These are phyloP conservation scores for Vitis hybrid DNA, from an alignment of 177 flowering plant species.

Conservation along the genomic window DNA sequence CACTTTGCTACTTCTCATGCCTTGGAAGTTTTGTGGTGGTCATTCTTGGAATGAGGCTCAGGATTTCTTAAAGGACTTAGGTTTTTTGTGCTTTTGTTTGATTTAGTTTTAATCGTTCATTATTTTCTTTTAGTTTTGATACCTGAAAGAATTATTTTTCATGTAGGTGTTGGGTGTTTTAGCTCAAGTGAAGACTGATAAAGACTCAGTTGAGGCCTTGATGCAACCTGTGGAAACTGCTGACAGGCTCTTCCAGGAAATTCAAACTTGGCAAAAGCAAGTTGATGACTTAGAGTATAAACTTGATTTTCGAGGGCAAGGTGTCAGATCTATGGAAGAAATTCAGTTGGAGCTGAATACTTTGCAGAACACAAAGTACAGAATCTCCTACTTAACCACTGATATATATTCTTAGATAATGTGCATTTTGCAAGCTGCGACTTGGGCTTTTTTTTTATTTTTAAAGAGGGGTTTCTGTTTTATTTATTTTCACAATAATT, in stretches of 20 bases:
- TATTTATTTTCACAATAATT: not conserved
- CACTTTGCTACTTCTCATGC: too few relatives aligned
- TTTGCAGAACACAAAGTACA: conserved; percentile 58
- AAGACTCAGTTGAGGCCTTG: conserved; percentile 65
- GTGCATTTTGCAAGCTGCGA: not conserved
- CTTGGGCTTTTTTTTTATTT: not conserved
- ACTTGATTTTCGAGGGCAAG: conserved; percentile 79
- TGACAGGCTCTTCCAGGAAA: conserved; percentile 69
- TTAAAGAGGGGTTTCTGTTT: not conserved
- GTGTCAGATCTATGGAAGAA: conserved; percentile 73
- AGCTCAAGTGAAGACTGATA: conserved; percentile 83
- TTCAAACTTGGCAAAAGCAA: conserved; percentile 54
- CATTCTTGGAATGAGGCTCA: too few relatives aligned
- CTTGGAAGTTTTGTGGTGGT: too few relatives aligned
- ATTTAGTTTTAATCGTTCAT: not conserved
- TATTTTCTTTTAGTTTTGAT: not conserved
- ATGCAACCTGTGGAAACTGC: conserved; percentile 73
- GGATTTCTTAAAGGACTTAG: too few relatives aligned
- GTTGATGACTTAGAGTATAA: conserved; percentile 75
- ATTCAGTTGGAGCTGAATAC: conserved; percentile 60
- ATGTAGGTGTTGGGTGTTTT: conserved; percentile 79
- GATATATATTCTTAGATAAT: not conserved
- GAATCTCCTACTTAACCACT: not conserved
- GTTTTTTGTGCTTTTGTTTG: too few relatives aligned
- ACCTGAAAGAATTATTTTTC: conserved; percentile 10